Percentiles rank a stretch among this genome's conserved stretches.
These are phyloP conservation scores for Lolium multiflorum DNA, from an alignment of 176 grass and related monocot species.

Conservation along the genomic window DNA sequence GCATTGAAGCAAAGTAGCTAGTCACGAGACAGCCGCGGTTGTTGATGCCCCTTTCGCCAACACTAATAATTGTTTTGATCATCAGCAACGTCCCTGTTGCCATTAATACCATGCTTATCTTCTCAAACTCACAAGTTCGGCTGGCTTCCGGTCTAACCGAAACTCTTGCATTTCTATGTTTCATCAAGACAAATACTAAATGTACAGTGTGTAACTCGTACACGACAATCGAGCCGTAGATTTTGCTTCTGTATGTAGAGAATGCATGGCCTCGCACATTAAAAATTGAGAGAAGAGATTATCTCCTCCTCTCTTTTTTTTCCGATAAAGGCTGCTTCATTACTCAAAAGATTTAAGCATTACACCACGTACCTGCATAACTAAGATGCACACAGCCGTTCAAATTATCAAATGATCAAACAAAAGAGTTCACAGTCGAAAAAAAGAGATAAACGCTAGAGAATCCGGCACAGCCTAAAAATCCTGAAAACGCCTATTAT, in stretches of 20 bases:
- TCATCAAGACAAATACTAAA: not conserved
- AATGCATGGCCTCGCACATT: not conserved
- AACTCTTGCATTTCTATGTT: slow-evolving; percentile 10
- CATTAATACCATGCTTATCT: slow-evolving; percentile 40
- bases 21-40: slow-evolving; percentile 42
- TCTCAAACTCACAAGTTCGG: not conserved
- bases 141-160: not conserved
- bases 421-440: too few species aligned
- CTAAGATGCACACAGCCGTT: too few species aligned
- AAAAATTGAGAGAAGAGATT: not conserved
- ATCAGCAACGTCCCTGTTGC: slow-evolving; percentile 10
- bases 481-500: too few species aligned
- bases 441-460: too few species aligned
- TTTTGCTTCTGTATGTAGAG: not conserved
- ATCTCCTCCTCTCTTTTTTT: not conserved
- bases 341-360: too few species aligned
- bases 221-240: not conserved
- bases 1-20: slow-evolving; percentile 52
- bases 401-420: too few species aligned
- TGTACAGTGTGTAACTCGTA: not conserved
- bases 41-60: slow-evolving; percentile 42
- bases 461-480: too few species aligned
- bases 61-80: slow-evolving; percentile 6
- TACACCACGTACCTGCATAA: too few species aligned
- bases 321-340: too few species aligned